Percentiles rank a stretch among this genome's conserved stretches.
Conservation (phyloP, 768 basidiomycete genomes). For the Hygrophorus pudorinus region DNA sequence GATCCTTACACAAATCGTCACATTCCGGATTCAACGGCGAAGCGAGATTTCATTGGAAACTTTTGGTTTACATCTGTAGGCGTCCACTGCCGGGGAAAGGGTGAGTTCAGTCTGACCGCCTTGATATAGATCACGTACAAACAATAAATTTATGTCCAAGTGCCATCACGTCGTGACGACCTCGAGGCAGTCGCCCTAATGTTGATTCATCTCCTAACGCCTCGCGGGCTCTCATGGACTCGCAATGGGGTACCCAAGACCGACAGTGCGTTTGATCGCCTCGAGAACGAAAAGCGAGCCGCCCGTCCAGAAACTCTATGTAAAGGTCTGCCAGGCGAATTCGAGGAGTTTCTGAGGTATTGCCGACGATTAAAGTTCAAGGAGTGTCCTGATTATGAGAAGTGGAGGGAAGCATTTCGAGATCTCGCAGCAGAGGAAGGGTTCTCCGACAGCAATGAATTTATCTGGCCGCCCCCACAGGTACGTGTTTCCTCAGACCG, state of each 20-base stretch:
- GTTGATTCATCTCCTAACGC: slow-evolving; percentile 73
- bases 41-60: slow-evolving; percentile 73
- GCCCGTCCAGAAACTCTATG: slow-evolving; percentile 61
- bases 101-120: slow-evolving; percentile 24
- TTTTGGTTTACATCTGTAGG: slow-evolving; percentile 76
- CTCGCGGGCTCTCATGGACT: slow-evolving; percentile 69
- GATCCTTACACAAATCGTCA: slow-evolving; percentile 57
- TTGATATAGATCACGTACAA: slow-evolving; percentile 8
- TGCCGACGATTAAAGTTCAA: slow-evolving; percentile 58
- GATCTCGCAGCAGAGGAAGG: slow-evolving; percentile 53
- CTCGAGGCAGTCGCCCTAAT: slow-evolving; percentile 69
- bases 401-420: slow-evolving; percentile 57
- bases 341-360: slow-evolving; percentile 70
- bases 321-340: slow-evolving; percentile 55
- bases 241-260: slow-evolving; percentile 73
- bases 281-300: slow-evolving; percentile 55
- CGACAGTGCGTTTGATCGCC: slow-evolving; percentile 46
- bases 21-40: slow-evolving; percentile 56
- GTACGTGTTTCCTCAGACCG: neutral
- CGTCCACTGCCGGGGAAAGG: slow-evolving; percentile 71
- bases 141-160: slow-evolving; percentile 25
- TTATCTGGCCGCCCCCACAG: slow-evolving; percentile 64
- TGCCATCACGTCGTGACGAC: slow-evolving; percentile 72
- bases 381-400: slow-evolving; percentile 58
- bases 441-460: slow-evolving; percentile 45